phyloP scores from a whole-genome alignment of 2,329 filamentous ascomycete genomes.

The Colletotrichum sp. region DNA sequence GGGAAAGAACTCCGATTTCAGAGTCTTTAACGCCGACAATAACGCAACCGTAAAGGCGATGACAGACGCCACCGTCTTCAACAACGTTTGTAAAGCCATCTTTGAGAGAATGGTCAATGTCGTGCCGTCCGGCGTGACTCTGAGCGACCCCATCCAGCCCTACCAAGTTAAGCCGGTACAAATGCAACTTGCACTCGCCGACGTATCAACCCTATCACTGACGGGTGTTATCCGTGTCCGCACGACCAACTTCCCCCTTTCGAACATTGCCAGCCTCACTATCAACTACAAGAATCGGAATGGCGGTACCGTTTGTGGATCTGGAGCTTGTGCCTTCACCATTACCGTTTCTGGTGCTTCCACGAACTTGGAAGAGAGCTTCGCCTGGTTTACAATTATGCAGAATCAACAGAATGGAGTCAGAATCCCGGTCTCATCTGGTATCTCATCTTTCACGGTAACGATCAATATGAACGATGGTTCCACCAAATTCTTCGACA shows the following conservation, averaged over 20 bases:
- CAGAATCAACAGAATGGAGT: slow-evolving; percentile 28
- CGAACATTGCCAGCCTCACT: slow-evolving; percentile 50
- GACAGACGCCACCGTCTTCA: slow-evolving; percentile 49
- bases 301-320: slow-evolving; percentile 51
- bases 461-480: slow-evolving; percentile 55
- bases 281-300: slow-evolving; percentile 62
- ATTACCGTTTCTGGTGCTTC: slow-evolving; percentile 52
- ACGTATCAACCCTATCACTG: slow-evolving; percentile 53
- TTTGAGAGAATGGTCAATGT: slow-evolving; percentile 68
- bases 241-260: slow-evolving; percentile 51
- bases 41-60: slow-evolving; percentile 60
- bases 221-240: slow-evolving; percentile 62
- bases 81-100: slow-evolving; percentile 52
- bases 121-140: slow-evolving; percentile 54
- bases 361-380: slow-evolving; percentile 65
- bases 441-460: slow-evolving; percentile 67
- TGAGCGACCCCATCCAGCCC: slow-evolving; percentile 57
- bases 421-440: slow-evolving; percentile 56
- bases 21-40: slow-evolving; percentile 59
- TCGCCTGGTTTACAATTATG: slow-evolving; percentile 58
- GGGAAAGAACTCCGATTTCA: slow-evolving; percentile 58
- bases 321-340: slow-evolving; percentile 46
- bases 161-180: slow-evolving; percentile 66
- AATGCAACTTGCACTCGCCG: slow-evolving; percentile 58
- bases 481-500: slow-evolving; percentile 52